phyloP scores from a whole-genome alignment of 495 filamentous ascomycete species.

The Neurospora tetrasperma region DNA sequence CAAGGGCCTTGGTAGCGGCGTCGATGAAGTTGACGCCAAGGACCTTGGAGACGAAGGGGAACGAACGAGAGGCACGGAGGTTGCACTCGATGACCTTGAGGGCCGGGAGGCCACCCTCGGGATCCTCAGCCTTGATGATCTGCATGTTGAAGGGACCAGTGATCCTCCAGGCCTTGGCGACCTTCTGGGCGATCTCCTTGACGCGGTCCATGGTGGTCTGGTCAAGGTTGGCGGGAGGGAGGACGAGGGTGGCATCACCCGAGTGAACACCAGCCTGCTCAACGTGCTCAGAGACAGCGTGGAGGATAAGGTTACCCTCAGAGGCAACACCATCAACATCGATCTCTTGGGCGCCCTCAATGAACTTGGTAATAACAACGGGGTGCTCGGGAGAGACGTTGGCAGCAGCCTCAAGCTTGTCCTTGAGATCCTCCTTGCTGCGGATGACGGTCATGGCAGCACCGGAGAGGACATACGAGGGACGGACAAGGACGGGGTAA shows the following conservation, averaged over 20 bases:
- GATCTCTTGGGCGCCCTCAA: constrained; percentile 94
- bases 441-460: constrained; percentile 99
- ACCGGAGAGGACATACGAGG: constrained; percentile 94
- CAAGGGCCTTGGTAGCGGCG: constrained; percentile 84
- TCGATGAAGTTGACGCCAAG: constrained; percentile 97
- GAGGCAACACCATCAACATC: constrained; percentile 94
- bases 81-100: constrained; percentile 99
- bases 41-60: constrained; percentile 96
- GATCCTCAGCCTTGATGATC: constrained; percentile 83
- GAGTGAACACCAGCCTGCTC: constrained; percentile 98
- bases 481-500: constrained; percentile 90
- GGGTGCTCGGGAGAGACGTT: constrained; percentile 94
- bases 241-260: constrained; percentile 88
- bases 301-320: constrained; percentile 74
- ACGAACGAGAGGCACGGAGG: constrained; percentile 91
- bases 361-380: constrained; percentile 99
- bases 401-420: constrained; percentile 79
- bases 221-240: constrained; percentile 77
- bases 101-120: constrained; percentile 56
- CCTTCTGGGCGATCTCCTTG: constrained; percentile 92
- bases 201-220: constrained; percentile 66
- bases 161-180: constrained; percentile 93
- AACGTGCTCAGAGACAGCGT: constrained; percentile 94
- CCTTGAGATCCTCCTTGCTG: constrained; percentile 79
- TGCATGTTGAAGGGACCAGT: constrained; percentile 99